These are phyloP conservation scores for Alternaria atra DNA, from an alignment of 2,329 filamentous ascomycete species.

Conservation along the genomic window DNA sequence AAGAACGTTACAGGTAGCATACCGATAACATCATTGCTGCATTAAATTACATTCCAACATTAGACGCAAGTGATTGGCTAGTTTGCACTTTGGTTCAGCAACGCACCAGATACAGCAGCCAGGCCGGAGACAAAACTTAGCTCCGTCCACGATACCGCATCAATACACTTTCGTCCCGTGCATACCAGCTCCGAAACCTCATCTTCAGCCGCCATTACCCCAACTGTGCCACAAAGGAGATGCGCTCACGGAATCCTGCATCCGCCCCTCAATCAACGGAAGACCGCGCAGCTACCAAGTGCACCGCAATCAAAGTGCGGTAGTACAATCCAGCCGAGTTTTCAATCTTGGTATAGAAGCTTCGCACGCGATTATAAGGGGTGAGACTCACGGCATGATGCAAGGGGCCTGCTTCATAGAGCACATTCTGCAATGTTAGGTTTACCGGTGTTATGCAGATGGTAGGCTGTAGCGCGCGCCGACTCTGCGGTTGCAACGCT, in stretches of 20 bases:
- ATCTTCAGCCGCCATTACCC: not conserved
- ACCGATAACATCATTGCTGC: not conserved
- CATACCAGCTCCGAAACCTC: not conserved
- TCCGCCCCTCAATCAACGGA: not conserved
- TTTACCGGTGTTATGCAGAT: not conserved
- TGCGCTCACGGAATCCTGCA: not conserved
- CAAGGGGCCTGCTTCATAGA: not conserved
- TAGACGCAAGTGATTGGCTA: not conserved
- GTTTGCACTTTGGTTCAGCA: not conserved
- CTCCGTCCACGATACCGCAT: not conserved
- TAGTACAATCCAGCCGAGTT: not conserved
- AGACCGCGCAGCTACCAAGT: conserved; percentile 1
- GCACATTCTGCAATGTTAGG: not conserved
- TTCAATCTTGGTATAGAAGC: not conserved
- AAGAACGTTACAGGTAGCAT: not conserved
- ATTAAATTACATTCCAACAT: not conserved
- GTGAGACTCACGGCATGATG: not conserved
- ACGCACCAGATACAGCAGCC: not conserved
- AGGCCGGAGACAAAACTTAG: not conserved
- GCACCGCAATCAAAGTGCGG: not conserved
- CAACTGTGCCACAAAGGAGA: conserved; percentile 7
- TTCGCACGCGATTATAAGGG: not conserved
- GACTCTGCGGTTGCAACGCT: not conserved
- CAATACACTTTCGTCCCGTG: not conserved
- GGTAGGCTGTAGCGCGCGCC: not conserved